Conservation (phyloP, 768 basidiomycete species). For the Russula sp. region DNA sequence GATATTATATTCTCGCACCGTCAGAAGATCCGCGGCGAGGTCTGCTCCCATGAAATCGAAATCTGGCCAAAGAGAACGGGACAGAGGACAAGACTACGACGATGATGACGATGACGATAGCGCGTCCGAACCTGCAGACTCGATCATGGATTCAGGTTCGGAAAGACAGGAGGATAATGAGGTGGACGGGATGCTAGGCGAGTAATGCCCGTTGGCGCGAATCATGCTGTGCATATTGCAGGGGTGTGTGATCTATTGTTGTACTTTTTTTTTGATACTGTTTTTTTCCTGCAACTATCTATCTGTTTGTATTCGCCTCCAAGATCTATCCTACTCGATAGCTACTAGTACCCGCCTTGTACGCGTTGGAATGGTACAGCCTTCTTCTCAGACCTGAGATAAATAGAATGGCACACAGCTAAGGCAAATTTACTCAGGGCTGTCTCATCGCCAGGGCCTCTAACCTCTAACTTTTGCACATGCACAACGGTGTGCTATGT, state of each 20-base stretch:
- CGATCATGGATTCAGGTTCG: conserved; percentile 20
- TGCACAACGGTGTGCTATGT: no score
- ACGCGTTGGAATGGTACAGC: no score
- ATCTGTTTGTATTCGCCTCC: neutral
- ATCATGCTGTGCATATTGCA: neutral
- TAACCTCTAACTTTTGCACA: no score
- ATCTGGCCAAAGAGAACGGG: neutral
- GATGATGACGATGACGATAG: neutral
- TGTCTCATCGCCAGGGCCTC: no score
- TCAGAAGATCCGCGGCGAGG: neutral
- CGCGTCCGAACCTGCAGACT: conserved; percentile 13
- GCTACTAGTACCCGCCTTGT: neutral
- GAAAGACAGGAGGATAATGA: conserved; percentile 17
- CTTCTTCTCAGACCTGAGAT: no score
- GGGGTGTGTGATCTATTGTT: conserved; percentile 12
- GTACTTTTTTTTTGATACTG: conserved; percentile 1
- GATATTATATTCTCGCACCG: neutral
- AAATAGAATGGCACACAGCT: no score
- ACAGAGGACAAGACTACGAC: neutral
- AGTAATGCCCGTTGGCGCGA: neutral
- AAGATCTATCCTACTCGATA: neutral
- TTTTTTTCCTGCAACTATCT: neutral
- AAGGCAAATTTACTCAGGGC: neutral
- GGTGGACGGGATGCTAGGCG: conserved; percentile 21
- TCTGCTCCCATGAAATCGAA: neutral